Percentiles rank a stretch among this genome's conserved stretches.
These are phyloP conservation scores for Colletotrichum sp. DNA, from an alignment of 2,329 filamentous ascomycete genomes.

Conservation along the genomic window DNA sequence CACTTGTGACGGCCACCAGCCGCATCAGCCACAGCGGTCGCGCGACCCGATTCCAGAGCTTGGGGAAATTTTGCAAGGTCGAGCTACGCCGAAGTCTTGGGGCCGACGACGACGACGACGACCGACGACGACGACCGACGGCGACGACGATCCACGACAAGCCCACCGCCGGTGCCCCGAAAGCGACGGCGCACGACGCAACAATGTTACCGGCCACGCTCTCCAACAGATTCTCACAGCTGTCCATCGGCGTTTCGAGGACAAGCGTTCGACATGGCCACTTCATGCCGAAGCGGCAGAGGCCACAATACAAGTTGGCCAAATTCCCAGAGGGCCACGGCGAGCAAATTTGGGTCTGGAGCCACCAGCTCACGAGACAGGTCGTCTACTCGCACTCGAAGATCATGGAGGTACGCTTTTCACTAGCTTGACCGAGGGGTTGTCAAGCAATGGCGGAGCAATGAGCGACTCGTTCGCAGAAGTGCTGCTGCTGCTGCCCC, in stretches of 20 bases:
- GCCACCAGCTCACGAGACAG: slow-evolving; percentile 54
- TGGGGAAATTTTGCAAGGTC: slow-evolving; percentile 23
- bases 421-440: not conserved
- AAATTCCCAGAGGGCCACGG: slow-evolving; percentile 48
- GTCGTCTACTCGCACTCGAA: slow-evolving; percentile 57
- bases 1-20: not conserved
- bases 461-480: not conserved
- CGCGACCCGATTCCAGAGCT: slow-evolving; percentile 13
- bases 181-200: slow-evolving; percentile 18
- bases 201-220: slow-evolving; percentile 42
- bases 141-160: not conserved
- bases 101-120: slow-evolving; percentile 15
- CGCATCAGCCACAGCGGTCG: slow-evolving; percentile 10
- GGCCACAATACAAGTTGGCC: slow-evolving; percentile 24
- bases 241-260: slow-evolving; percentile 44
- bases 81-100: not conserved
- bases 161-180: not conserved
- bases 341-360: slow-evolving; percentile 63
- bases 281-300: slow-evolving; percentile 24
- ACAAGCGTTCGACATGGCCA: slow-evolving; percentile 46
- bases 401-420: slow-evolving; percentile 46
- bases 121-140: slow-evolving; percentile 5
- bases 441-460: not conserved
- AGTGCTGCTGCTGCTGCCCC: not conserved
- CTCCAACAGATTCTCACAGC: slow-evolving; percentile 40